Conservation (phyloP, 345 rosid species). For the Eucalyptus brandiana region DNA sequence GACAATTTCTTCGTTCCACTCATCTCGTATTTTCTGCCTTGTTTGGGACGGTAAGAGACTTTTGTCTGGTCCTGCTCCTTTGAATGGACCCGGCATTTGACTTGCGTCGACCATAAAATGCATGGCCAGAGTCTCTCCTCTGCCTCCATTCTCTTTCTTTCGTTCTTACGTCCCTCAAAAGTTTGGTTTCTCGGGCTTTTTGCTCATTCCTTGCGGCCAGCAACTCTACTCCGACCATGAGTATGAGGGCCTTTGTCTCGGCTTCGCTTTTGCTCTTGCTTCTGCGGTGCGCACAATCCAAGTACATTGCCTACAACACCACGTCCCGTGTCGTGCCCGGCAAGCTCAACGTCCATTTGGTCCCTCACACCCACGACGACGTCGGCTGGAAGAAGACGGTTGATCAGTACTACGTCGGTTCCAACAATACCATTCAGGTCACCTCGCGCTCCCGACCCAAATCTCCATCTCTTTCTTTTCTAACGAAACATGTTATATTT, state of each 20-base stretch:
- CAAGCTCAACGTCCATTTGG: constrained; percentile 89
- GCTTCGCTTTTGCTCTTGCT: background rate
- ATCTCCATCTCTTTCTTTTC: background rate
- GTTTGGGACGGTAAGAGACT: background rate
- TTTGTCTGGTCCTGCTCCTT: background rate
- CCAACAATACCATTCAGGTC: constrained; percentile 95
- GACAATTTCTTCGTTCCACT: background rate
- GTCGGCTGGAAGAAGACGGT: constrained; percentile 99
- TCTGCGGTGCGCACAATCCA: constrained; percentile 12
- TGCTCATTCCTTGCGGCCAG: background rate
- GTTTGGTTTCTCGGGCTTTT: background rate
- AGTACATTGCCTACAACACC: constrained; percentile 75
- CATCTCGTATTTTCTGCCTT: background rate
- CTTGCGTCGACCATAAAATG: background rate
- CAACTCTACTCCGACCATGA: background rate
- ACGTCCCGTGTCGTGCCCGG: constrained; percentile 52
- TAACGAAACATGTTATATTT: background rate
- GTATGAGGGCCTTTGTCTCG: background rate
- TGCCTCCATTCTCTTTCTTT: background rate
- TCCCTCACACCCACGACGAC: constrained; percentile 89
- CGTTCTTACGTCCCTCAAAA: background rate
- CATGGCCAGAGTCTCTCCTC: background rate
- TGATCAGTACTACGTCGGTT: constrained; percentile 95
- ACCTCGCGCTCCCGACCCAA: background rate
- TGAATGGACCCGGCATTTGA: background rate